Conservation (phyloP, 1,284 basidiomycete genomes). For the Trametes pubescens region DNA sequence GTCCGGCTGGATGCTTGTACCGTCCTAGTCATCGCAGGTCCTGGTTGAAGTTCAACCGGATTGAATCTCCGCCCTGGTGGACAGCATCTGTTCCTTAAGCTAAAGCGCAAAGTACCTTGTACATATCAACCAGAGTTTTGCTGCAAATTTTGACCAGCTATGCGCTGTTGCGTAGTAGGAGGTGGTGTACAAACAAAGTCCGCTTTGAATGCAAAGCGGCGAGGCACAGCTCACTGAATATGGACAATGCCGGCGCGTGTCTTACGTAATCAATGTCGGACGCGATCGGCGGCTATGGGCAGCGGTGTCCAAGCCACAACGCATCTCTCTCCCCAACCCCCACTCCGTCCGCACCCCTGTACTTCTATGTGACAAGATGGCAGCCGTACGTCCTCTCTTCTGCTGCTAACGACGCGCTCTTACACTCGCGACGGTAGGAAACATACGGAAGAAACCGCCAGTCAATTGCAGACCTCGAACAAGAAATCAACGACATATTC, state of each 20-base stretch:
- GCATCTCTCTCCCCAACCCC: conserved; percentile 17
- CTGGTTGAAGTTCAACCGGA: neutral
- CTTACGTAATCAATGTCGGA: conserved; percentile 26
- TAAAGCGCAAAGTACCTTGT: neutral
- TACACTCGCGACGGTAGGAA: conserved; percentile 15
- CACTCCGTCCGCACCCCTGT: conserved; percentile 25
- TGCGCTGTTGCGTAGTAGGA: too few relatives aligned
- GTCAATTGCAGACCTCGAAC: conserved; percentile 73
- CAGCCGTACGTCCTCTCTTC: conserved; percentile 17
- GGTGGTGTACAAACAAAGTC: conserved; percentile 12
- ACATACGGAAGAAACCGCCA: conserved; percentile 63
- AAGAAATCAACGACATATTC: conserved; percentile 71
- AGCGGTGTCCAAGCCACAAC: conserved; percentile 21
- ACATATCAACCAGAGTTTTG: neutral
- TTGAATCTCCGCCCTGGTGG: too few relatives aligned
- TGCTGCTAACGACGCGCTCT: conserved; percentile 19
- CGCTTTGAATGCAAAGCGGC: neutral
- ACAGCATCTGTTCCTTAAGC: neutral
- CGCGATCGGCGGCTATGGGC: conserved; percentile 15
- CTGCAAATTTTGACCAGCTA: neutral
- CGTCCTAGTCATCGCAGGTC: too few relatives aligned
- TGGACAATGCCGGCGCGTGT: conserved; percentile 14
- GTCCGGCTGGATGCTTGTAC: too few relatives aligned
- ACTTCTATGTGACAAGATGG: conserved; percentile 32
- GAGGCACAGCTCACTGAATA: neutral